These are phyloP conservation scores for Termitomyces sp. DNA, from an alignment of 768 basidiomycete species.

Conservation along the genomic window DNA sequence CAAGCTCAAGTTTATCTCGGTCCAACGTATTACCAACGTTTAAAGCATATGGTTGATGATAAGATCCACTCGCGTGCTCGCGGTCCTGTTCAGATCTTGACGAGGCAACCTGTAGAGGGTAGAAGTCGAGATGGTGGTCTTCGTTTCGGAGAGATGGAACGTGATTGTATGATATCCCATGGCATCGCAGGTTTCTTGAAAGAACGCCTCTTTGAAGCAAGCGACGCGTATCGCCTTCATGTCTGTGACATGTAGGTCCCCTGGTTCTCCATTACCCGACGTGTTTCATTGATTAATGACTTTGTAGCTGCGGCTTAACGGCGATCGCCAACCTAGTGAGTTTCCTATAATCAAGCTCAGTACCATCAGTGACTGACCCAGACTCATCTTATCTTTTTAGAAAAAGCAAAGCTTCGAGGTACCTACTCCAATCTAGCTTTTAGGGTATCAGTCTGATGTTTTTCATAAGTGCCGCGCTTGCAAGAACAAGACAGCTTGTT, in stretches of 20 bases:
- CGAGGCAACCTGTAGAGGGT: constrained; percentile 97
- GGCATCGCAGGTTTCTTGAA: constrained; percentile 98
- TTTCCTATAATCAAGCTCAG: constrained; percentile 9
- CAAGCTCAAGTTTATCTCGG: constrained; percentile 98
- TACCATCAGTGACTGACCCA: not conserved
- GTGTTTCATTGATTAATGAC: constrained; percentile 8
- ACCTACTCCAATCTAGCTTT: constrained; percentile 13
- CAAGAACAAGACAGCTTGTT: constrained; percentile 94
- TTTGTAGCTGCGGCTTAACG: constrained; percentile 80
- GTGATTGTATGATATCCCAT: constrained; percentile 99
- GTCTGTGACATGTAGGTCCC: constrained; percentile 89
- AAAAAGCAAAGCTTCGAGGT: constrained; percentile 98
- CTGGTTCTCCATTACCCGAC: not conserved
- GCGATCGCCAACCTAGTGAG: constrained; percentile 93
- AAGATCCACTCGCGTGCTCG: constrained; percentile 98
- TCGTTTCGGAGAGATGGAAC: constrained; percentile 99
- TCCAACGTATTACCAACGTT: constrained; percentile 96
- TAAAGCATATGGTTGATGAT: constrained; percentile 99
- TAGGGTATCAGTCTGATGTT: not conserved
- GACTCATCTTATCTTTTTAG: constrained; percentile 22
- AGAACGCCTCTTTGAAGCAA: constrained; percentile 92
- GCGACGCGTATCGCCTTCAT: constrained; percentile 89
- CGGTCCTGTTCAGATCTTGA: constrained; percentile 97
- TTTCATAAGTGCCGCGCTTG: constrained; percentile 81
- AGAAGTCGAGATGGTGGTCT: constrained; percentile 97